Conservation (phyloP, 139 green algal species). For the Ettlia oleoabundans region DNA sequence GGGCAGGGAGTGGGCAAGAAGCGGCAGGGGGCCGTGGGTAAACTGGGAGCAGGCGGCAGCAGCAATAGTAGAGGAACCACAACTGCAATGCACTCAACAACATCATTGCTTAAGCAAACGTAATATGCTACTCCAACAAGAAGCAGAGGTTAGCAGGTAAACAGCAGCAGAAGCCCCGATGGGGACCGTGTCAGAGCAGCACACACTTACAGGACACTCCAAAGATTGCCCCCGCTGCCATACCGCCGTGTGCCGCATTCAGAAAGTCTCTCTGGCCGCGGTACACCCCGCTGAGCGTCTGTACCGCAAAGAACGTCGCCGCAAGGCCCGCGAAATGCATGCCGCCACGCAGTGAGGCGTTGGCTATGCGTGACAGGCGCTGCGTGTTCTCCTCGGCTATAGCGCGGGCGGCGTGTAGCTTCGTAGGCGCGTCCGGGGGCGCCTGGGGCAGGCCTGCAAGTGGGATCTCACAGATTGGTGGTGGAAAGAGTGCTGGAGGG, state of each 20-base stretch:
- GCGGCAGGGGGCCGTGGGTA: neutral
- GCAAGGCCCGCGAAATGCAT: conserved; percentile 47
- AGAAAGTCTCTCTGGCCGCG: conserved; percentile 37
- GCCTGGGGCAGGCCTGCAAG: neutral
- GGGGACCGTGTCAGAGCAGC: too few species aligned
- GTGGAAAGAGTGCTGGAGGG: neutral
- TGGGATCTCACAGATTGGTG: neutral
- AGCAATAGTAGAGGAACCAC: neutral
- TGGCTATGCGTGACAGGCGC: conserved; percentile 32
- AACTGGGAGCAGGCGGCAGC: neutral
- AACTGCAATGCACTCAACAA: too few species aligned
- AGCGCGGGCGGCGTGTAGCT: conserved; percentile 19
- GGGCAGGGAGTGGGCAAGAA: too few species aligned
- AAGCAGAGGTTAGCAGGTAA: neutral
- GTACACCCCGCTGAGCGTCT: conserved; percentile 47
- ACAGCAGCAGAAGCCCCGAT: too few species aligned
- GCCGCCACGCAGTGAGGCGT: conserved; percentile 26
- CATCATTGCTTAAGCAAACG: too few species aligned
- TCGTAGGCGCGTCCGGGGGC: conserved; percentile 16
- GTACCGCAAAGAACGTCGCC: conserved; percentile 43
- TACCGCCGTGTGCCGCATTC: conserved; percentile 39
- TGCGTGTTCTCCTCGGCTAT: conserved; percentile 49
- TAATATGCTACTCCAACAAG: too few species aligned
- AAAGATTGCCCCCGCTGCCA: conserved; percentile 42
- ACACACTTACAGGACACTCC: conserved; percentile 24